Evolutionary conservation across 257 asterid genomes (phyloP).

Genomic region (Agastache rugosa): DNA sequence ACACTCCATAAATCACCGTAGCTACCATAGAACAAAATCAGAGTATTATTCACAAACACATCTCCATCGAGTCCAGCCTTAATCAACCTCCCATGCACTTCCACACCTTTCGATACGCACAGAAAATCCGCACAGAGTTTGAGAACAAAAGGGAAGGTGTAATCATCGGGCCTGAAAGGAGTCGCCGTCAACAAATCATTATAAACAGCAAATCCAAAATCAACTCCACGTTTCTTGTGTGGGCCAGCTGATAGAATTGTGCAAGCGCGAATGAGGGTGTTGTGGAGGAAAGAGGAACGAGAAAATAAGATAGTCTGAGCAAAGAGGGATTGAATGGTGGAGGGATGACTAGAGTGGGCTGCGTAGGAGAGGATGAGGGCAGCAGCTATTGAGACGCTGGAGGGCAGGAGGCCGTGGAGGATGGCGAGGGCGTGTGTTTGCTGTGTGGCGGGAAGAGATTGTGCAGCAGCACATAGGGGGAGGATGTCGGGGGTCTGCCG

Average conservation of each 20-base stretch:
- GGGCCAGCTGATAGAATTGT: not conserved
- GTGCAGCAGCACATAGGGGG: not conserved
- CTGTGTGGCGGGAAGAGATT: not conserved
- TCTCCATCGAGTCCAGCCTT: not conserved
- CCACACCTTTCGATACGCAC: not conserved
- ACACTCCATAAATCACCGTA: not conserved
- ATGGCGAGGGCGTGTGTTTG: slow-evolving; percentile 1
- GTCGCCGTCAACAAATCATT: not conserved
- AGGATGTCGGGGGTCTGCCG: not conserved
- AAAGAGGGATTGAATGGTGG: slow-evolving; percentile 12
- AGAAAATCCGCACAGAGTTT: slow-evolving; percentile 8
- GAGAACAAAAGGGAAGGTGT: slow-evolving; percentile 8
- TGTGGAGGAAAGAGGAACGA: slow-evolving; percentile 20
- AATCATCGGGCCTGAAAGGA: slow-evolving; percentile 1
- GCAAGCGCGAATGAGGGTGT: not conserved
- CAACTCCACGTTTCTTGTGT: not conserved
- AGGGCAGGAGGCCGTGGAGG: slow-evolving; percentile 16
- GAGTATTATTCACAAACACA: slow-evolving; percentile 12
- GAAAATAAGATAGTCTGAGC: not conserved
- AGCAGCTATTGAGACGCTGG: slow-evolving; percentile 1
- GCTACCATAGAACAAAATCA: slow-evolving; percentile 14
- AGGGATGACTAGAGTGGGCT: not conserved
- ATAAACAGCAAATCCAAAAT: not conserved
- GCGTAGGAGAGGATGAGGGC: slow-evolving; percentile 16
- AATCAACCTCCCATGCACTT: not conserved